phyloP scores from a whole-genome alignment of 163 green algal genomes.

The Volvox carteri region DNA sequence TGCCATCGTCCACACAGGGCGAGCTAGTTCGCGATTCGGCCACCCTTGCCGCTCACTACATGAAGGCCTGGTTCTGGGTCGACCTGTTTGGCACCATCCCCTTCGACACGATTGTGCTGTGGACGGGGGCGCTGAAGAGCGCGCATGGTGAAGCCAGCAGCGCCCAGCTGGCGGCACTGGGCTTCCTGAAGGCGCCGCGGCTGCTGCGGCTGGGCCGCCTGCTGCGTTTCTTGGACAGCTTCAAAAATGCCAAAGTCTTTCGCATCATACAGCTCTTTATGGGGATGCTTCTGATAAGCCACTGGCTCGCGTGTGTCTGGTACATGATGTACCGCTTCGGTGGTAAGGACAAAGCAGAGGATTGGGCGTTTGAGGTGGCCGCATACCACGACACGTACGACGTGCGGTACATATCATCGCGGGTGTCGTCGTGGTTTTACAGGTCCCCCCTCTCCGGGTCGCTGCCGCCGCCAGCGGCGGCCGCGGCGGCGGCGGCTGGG shows the following conservation, averaged over 20 bases:
- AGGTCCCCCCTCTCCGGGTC: too few species aligned
- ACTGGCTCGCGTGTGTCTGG: constrained; percentile 70
- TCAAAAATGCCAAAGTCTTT: constrained; percentile 78
- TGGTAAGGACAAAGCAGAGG: constrained; percentile 26
- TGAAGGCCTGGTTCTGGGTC: constrained; percentile 58
- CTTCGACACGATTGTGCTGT: constrained; percentile 43
- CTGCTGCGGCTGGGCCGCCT: constrained; percentile 76
- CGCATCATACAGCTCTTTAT: constrained; percentile 48
- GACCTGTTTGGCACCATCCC: constrained; percentile 52
- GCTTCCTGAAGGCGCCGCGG: constrained; percentile 74
- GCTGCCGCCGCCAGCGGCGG: not conserved
- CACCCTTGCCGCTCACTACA: constrained; percentile 34
- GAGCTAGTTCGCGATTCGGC: constrained; percentile 48
- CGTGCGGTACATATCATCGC: not conserved
- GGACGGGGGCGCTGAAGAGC: not conserved
- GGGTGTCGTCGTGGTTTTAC: not conserved
- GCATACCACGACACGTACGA: not conserved
- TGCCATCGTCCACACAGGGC: too few species aligned
- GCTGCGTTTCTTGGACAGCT: constrained; percentile 73
- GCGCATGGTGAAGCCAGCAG: not conserved
- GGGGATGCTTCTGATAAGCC: constrained; percentile 57
- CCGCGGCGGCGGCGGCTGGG: too few species aligned
- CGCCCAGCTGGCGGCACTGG: constrained; percentile 53
- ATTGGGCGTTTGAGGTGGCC: constrained; percentile 47
- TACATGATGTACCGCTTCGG: constrained; percentile 71